Evolutionary conservation across 192 early-diverging fungal genomes (phyloP).

Genomic region (Gorgonomyces haynaldii): DNA sequence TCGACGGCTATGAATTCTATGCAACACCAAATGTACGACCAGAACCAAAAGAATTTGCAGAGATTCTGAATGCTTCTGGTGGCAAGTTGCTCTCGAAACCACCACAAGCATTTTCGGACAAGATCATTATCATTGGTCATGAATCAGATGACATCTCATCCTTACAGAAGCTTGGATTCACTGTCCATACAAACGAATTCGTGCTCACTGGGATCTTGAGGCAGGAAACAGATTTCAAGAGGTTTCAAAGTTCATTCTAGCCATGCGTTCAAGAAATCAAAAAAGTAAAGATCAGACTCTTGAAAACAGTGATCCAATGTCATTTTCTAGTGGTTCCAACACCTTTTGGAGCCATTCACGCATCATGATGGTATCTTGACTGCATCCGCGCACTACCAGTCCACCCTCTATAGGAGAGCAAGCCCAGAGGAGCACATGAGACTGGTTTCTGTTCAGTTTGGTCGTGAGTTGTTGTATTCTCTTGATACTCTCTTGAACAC

Average conservation of each 20-base stretch:
- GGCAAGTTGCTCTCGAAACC: conserved; percentile 12
- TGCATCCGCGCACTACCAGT: conserved; percentile 13
- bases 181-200: conserved; percentile 26
- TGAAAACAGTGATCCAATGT: conserved; percentile 4
- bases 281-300: no score
- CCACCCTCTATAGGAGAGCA: background rate
- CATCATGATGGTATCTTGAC: conserved; percentile 13
- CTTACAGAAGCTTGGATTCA: conserved; percentile 14
- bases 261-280: no score
- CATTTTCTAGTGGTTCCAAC: conserved; percentile 3
- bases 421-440: conserved; percentile 1
- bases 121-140: conserved; percentile 18
- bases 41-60: conserved; percentile 17
- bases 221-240: conserved; percentile 7
- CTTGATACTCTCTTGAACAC: background rate
- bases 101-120: background rate
- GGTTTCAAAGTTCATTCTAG: background rate
- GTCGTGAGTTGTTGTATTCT: background rate
- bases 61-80: conserved; percentile 32
- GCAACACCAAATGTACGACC: conserved; percentile 25
- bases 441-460: background rate
- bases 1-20: conserved; percentile 20
- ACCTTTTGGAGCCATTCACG: conserved; percentile 6
- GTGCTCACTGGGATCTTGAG: conserved; percentile 34
- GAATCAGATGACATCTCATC: conserved; percentile 15